Percentiles rank a stretch among this genome's conserved stretches.
Evolutionary conservation across 2,329 filamentous ascomycete species (phyloP).

Genomic region (Exophiala lecanii-corni): DNA sequence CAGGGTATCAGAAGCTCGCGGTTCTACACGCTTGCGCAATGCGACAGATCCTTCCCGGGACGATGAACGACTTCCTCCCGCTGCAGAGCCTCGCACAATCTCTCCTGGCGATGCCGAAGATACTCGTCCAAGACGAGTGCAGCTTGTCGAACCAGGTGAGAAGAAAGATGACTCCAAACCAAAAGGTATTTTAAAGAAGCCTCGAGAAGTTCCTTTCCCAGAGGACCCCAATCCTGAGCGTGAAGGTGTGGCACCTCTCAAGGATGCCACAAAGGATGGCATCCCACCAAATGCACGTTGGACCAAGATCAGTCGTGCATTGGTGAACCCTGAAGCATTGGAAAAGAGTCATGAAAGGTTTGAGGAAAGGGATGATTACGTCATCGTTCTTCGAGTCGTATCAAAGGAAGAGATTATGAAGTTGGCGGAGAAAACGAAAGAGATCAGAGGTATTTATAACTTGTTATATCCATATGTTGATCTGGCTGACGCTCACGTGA

Average conservation of each 20-base stretch:
- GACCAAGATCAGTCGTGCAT: conserved; percentile 82
- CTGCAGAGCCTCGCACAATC: conserved; percentile 16
- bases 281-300: conserved; percentile 74
- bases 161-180: conserved; percentile 61
- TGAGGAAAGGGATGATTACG: conserved; percentile 86
- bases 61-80: conserved; percentile 5
- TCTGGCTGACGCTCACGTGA: too few relatives aligned
- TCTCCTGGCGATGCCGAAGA: conserved; percentile 26
- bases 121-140: conserved; percentile 21
- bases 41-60: conserved; percentile 14
- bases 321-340: conserved; percentile 85
- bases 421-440: conserved; percentile 74
- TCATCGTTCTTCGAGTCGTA: conserved; percentile 85
- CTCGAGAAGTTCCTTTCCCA: conserved; percentile 70
- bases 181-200: conserved; percentile 81
- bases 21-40: conserved; percentile 13
- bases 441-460: conserved; percentile 64
- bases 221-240: conserved; percentile 78
- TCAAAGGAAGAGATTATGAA: conserved; percentile 85
- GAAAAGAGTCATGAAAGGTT: conserved; percentile 84
- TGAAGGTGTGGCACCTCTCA: conserved; percentile 90
- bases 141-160: conserved; percentile 65
- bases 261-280: conserved; percentile 68
- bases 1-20: conserved; percentile 10
- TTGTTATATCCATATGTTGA: neutral